Evolutionary conservation across 768 basidiomycete genomes (phyloP).

Genomic region (Neoboletus subvelutipes): DNA sequence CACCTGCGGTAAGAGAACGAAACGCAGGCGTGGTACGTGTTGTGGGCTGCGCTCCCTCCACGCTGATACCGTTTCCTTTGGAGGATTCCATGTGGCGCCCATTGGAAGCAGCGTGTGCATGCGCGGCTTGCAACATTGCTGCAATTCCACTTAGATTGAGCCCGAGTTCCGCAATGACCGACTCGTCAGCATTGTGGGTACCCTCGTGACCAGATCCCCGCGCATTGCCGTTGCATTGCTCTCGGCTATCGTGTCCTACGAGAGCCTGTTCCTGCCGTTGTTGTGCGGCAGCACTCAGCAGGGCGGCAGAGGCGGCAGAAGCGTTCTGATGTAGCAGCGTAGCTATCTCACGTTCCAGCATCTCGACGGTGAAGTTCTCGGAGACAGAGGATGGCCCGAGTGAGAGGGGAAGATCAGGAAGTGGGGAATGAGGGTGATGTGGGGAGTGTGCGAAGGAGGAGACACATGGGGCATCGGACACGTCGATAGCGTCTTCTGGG

Average conservation of each 20-base stretch:
- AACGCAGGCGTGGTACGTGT: slow-evolving; percentile 77
- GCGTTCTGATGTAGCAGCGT: slow-evolving; percentile 73
- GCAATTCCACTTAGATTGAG: slow-evolving; percentile 65
- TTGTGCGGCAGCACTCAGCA: slow-evolving; percentile 65
- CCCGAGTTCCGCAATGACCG: slow-evolving; percentile 40
- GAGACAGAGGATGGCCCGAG: slow-evolving; percentile 40
- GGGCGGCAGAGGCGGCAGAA: slow-evolving; percentile 62
- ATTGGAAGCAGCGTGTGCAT: slow-evolving; percentile 54
- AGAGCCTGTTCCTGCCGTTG: slow-evolving; percentile 54
- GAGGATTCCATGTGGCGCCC: slow-evolving; percentile 47
- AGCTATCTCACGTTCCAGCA: slow-evolving; percentile 77
- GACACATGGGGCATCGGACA: slow-evolving; percentile 32
- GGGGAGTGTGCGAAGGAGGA: slow-evolving; percentile 26
- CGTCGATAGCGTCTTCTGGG: slow-evolving; percentile 29
- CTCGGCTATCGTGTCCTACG: slow-evolving; percentile 37
- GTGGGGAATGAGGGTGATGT: slow-evolving; percentile 16
- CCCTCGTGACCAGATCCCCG: slow-evolving; percentile 14
- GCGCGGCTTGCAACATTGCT: slow-evolving; percentile 79
- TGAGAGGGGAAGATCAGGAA: slow-evolving; percentile 34
- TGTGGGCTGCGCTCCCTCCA: slow-evolving; percentile 45
- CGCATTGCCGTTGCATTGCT: slow-evolving; percentile 20
- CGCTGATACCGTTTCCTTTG: slow-evolving; percentile 46
- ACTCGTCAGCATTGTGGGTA: slow-evolving; percentile 16
- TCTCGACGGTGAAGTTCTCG: slow-evolving; percentile 62
- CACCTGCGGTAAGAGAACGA: slow-evolving; percentile 68